Base-by-base conservation (phyloP, 2,329 filamentous ascomycete species). In the Neodidymelliopsis sp. region DNA sequence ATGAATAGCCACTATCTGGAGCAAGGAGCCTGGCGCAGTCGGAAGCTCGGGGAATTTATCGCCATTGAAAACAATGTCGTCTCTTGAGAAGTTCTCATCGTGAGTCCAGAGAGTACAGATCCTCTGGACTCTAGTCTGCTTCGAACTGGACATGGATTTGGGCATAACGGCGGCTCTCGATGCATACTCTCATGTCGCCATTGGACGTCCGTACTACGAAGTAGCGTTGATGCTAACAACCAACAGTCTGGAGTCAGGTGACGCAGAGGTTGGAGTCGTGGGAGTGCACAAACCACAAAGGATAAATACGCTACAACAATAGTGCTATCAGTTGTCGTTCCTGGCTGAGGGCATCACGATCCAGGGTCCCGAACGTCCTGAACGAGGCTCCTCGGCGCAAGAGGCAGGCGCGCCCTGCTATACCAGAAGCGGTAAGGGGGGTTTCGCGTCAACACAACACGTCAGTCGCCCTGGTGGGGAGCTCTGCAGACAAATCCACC, bases 1-100 rank as follows among this genome's bases (percentile, higher is more conserved):
- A 57, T 80, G 84, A 38, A 86, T 66, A 5, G 85, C 80, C 16
- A 87, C 78, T 45, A 95, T 86, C 60, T 90, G 87, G 73, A 94
- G 85, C 45, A 95, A 76, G 54, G 83, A 82, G 19, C 88, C 89
- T 0, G 84, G 77, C 47, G 81, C 81, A 54, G 90, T 79, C 34
- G 83, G 80, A 33, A 80, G 77, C 56, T 82, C 80, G 42, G 84
- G 82, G 50, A 93, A 84, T 12, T 86, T 80, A 46, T 89, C 85
- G 49, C 87, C 79, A 67, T 93, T 94, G 64, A 95, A 81, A 16
- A 94, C 79, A 33, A 94, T 86, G 61, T 93, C 90, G 63, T 95
- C 89, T 48, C 82, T 83, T 7, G 87, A 86, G 63, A 91, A 88
- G 30, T 82, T 84, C 58, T 95, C 90, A 69, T 92, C 89, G 59